Percentiles rank a stretch among this genome's conserved stretches.
Evolutionary conservation across 805 yeast species (phyloP).

Genomic region (Saccharomycopsis sp.): DNA sequence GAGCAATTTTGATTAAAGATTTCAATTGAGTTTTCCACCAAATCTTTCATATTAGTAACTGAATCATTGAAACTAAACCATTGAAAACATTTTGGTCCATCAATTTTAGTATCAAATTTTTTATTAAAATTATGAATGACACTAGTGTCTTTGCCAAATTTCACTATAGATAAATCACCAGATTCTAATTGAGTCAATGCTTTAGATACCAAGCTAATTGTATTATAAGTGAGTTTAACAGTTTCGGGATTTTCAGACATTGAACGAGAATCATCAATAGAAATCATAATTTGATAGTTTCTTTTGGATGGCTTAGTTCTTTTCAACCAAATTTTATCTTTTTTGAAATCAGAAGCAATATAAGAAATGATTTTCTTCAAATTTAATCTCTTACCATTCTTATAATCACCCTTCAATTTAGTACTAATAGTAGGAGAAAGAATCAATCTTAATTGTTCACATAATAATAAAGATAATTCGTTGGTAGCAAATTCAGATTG

Average conservation of each 20-base stretch:
- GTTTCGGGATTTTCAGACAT: slow-evolving; percentile 84
- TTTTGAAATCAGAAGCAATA: slow-evolving; percentile 94
- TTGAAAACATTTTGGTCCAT: slow-evolving; percentile 77
- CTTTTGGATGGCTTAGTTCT: slow-evolving; percentile 96
- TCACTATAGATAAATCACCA: slow-evolving; percentile 82
- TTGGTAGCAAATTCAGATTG: slow-evolving; percentile 75
- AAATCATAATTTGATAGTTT: slow-evolving; percentile 94
- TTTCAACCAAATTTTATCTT: slow-evolving; percentile 96
- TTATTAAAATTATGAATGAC: slow-evolving; percentile 85
- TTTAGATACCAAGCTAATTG: slow-evolving; percentile 87
- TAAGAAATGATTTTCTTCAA: slow-evolving; percentile 97
- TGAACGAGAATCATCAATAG: slow-evolving; percentile 94
- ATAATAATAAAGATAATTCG: slow-evolving; percentile 74
- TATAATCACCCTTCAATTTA: slow-evolving; percentile 88
- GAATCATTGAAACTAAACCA: slow-evolving; percentile 88
- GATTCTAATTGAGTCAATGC: slow-evolving; percentile 91
- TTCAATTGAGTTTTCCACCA: slow-evolving; percentile 61
- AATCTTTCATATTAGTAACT: slow-evolving; percentile 68
- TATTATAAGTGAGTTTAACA: slow-evolving; percentile 85
- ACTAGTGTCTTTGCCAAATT: slow-evolving; percentile 76
- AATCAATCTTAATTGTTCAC: slow-evolving; percentile 88
- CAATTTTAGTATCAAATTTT: slow-evolving; percentile 63
- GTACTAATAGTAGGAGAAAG: slow-evolving; percentile 96
- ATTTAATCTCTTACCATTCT: slow-evolving; percentile 92
- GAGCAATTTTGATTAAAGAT: slow-evolving; percentile 55